Percentiles rank a stretch among this genome's conserved stretches.
These are phyloP conservation scores for Penicillium lividum DNA, from an alignment of 495 filamentous ascomycete genomes.

Conservation along the genomic window DNA sequence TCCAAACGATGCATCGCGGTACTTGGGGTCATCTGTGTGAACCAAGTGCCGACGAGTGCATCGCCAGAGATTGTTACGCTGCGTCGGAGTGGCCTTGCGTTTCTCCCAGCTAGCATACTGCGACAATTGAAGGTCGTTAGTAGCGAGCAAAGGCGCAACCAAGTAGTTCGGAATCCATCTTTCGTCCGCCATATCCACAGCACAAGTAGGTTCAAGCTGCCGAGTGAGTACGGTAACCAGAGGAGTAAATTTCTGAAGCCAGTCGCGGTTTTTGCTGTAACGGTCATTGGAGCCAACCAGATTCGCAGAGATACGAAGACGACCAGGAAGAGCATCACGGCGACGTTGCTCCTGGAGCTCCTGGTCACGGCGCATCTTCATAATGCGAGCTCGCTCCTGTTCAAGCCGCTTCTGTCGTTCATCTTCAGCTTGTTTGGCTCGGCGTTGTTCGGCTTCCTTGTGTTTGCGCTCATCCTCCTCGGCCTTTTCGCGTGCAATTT, in stretches of 20 bases:
- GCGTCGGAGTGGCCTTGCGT: conserved; percentile 45
- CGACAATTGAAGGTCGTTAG: conserved; percentile 71
- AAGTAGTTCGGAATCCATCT: conserved; percentile 78
- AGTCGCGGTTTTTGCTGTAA: conserved; percentile 43
- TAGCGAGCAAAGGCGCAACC: conserved; percentile 71
- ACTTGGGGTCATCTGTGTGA: conserved; percentile 43
- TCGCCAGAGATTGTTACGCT: conserved; percentile 55
- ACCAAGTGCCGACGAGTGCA: conserved; percentile 53
- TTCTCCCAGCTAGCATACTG: conserved; percentile 73
- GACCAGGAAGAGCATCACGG: conserved; percentile 56
- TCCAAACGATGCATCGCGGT: conserved; percentile 39
- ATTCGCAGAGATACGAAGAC: conserved; percentile 50
- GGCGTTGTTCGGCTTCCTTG: conserved; percentile 53
- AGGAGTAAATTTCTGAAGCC: conserved; percentile 54
- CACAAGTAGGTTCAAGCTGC: conserved; percentile 49
- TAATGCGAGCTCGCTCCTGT: conserved; percentile 55
- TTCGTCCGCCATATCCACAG: conserved; percentile 50
- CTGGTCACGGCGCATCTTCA: conserved; percentile 49
- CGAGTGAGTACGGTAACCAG: conserved; percentile 50
- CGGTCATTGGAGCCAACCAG: conserved; percentile 50
- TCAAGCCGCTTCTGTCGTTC: conserved; percentile 56
- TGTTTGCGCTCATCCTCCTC: conserved; percentile 55
- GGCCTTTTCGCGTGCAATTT: conserved; percentile 47
- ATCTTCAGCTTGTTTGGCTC: conserved; percentile 55
- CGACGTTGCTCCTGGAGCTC: conserved; percentile 59